These are phyloP conservation scores for Agaricales sp. DNA, from an alignment of 1,284 basidiomycete species.

Conservation along the genomic window DNA sequence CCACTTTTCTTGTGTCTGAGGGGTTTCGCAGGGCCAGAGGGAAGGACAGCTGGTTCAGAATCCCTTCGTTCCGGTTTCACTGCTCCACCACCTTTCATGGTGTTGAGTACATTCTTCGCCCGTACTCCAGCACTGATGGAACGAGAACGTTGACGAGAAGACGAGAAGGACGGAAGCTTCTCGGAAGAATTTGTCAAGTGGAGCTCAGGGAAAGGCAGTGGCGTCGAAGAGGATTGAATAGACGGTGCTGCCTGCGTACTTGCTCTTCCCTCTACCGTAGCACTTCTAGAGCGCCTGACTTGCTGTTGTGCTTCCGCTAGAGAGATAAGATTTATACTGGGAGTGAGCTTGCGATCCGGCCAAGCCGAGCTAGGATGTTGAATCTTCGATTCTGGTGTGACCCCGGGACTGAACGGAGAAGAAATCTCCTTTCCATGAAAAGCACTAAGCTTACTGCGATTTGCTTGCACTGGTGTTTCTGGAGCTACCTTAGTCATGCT, in stretches of 20 bases:
- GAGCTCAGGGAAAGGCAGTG: constrained; percentile 19
- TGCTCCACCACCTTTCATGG: constrained; percentile 25
- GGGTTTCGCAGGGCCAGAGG: constrained; percentile 25
- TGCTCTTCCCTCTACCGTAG: constrained; percentile 30
- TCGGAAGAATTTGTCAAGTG: constrained; percentile 16
- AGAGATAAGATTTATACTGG: constrained; percentile 57
- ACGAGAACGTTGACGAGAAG: constrained; percentile 32
- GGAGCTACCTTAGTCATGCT: constrained; percentile 32
- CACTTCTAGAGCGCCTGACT: constrained; percentile 38
- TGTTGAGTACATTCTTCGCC: constrained; percentile 33
- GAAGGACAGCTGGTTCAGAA: constrained; percentile 19
- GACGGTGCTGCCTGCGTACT: constrained; percentile 18
- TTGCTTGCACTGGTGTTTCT: constrained; percentile 33
- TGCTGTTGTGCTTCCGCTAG: constrained; percentile 67
- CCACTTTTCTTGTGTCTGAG: constrained; percentile 71
- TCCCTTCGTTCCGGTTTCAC: constrained; percentile 28
- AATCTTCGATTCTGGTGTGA: constrained; percentile 21
- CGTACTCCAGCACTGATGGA: constrained; percentile 53
- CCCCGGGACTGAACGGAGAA: constrained; percentile 25
- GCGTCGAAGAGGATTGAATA: constrained; percentile 14
- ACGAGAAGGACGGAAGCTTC: constrained; percentile 14
- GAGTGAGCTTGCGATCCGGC: constrained; percentile 9
- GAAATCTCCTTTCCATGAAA: constrained; percentile 42
- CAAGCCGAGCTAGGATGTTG: too few species aligned
- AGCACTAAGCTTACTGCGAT: constrained; percentile 17